Evolutionary conservation across 2,329 filamentous ascomycete species (phyloP).

Genomic region (Sporothrix dimorphospora): DNA sequence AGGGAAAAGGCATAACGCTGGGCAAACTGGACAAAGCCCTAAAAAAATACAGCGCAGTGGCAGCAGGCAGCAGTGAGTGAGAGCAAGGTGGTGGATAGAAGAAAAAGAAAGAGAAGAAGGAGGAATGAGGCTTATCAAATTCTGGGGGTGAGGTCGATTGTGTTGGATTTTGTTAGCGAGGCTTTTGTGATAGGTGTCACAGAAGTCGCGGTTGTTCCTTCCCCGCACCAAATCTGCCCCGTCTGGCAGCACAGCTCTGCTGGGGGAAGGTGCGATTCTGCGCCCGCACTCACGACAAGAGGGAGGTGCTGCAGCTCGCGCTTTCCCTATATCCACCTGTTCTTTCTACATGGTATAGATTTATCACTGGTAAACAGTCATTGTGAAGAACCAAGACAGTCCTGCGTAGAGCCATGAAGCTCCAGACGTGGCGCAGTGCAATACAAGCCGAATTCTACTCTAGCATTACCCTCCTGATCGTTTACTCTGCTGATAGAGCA

Average conservation of each 20-base stretch:
- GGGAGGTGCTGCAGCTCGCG: neutral
- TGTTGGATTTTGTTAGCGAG: neutral
- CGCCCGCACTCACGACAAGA: neutral
- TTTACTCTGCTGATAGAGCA: too few relatives aligned
- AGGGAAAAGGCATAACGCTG: constrained; percentile 28
- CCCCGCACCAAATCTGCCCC: neutral
- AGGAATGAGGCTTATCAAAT: neutral
- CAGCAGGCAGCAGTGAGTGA: constrained; percentile 10
- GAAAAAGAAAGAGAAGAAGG: neutral
- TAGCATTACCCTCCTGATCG: too few relatives aligned
- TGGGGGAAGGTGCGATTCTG: neutral
- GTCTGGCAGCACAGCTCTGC: neutral
- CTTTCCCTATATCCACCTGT: neutral
- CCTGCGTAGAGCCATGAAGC: too few relatives aligned
- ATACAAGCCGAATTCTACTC: too few relatives aligned
- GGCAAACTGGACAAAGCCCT: constrained; percentile 20
- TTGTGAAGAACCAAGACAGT: too few relatives aligned
- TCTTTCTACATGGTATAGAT: neutral
- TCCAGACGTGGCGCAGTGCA: too few relatives aligned
- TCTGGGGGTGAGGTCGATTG: neutral
- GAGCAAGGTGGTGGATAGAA: neutral
- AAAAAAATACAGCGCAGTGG: neutral
- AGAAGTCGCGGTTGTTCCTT: neutral
- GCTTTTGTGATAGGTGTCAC: constrained; percentile 14
- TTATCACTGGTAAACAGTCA: too few relatives aligned